Evolutionary conservation across 148 eudicot species (phyloP).

Genomic region (Mesembryanthemum crystallinum): DNA sequence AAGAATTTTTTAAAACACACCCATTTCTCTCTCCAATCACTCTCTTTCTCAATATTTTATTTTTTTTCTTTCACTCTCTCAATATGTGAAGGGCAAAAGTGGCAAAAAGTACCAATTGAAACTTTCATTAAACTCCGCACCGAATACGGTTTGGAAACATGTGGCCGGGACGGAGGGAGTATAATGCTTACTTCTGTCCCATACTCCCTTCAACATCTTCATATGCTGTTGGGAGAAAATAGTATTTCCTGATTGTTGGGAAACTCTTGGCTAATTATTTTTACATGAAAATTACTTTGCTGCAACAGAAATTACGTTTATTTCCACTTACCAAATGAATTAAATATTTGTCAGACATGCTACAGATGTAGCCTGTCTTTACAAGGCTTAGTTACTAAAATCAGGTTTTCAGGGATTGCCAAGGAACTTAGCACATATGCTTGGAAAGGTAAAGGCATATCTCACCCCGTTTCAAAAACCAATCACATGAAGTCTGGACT

Average conservation of each 20-base stretch:
- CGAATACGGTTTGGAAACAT: too few relatives aligned
- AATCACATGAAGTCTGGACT: not conserved
- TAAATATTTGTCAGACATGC: not conserved
- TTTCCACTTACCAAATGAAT: not conserved
- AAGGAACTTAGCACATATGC: conserved; percentile 6
- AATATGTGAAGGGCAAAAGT: too few relatives aligned
- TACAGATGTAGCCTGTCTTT: not conserved
- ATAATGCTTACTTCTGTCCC: not conserved
- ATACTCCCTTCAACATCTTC: not conserved
- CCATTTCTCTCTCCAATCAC: too few relatives aligned
- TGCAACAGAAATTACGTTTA: not conserved
- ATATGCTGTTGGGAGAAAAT: conserved; percentile 3
- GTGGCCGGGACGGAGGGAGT: too few relatives aligned
- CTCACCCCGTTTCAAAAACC: not conserved
- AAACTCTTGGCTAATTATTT: not conserved
- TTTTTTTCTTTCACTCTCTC: too few relatives aligned
- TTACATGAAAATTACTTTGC: not conserved
- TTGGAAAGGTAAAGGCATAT: not conserved
- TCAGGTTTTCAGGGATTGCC: not conserved
- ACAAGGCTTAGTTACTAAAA: not conserved
- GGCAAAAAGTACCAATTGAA: too few relatives aligned
- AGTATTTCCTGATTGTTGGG: not conserved
- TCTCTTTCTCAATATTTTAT: too few relatives aligned
- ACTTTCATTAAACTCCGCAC: too few relatives aligned
- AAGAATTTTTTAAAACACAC: too few relatives aligned